A percentile compares a stretch with the other conserved stretches of the same genome.
These are phyloP conservation scores for Rhodosporidiobolus sp. DNA, from an alignment of 768 basidiomycete genomes.

Conservation along the genomic window DNA sequence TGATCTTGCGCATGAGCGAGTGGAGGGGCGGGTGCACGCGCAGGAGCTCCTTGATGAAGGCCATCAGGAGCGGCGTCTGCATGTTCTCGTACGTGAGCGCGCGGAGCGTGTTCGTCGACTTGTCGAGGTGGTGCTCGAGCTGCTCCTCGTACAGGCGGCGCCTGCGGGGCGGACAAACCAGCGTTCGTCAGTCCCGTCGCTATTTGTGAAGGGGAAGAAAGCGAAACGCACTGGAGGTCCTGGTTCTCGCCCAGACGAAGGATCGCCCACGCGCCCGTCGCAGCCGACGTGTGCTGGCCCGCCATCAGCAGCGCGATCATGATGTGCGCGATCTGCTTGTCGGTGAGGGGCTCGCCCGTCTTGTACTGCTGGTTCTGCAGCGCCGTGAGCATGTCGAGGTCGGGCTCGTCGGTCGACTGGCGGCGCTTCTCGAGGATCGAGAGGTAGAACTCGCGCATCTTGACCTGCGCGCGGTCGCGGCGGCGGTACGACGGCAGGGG, in stretches of 20 bases:
- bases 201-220: too few species aligned
- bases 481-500: constrained; percentile 85
- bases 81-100: constrained; percentile 82
- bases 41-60: constrained; percentile 88
- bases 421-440: constrained; percentile 73
- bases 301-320: constrained; percentile 99
- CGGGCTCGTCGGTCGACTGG: constrained; percentile 59
- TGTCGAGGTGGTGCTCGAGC: constrained; percentile 62
- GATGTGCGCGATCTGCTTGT: constrained; percentile 94
- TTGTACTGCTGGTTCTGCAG: constrained; percentile 81
- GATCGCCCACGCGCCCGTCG: constrained; percentile 83
- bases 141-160: constrained; percentile 87
- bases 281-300: constrained; percentile 95
- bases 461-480: constrained; percentile 83
- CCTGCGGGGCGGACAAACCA: constrained; percentile 51
- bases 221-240: constrained; percentile 64
- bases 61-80: constrained; percentile 78
- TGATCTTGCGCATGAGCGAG: constrained; percentile 88
- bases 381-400: constrained; percentile 88
- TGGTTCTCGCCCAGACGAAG: constrained; percentile 77
- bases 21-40: constrained; percentile 94
- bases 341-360: constrained; percentile 68
- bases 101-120: constrained; percentile 66
- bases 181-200: not conserved
- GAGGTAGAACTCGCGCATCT: constrained; percentile 90